These are phyloP conservation scores for Lactarius akahatsu DNA, from an alignment of 768 basidiomycete species.

Conservation along the genomic window DNA sequence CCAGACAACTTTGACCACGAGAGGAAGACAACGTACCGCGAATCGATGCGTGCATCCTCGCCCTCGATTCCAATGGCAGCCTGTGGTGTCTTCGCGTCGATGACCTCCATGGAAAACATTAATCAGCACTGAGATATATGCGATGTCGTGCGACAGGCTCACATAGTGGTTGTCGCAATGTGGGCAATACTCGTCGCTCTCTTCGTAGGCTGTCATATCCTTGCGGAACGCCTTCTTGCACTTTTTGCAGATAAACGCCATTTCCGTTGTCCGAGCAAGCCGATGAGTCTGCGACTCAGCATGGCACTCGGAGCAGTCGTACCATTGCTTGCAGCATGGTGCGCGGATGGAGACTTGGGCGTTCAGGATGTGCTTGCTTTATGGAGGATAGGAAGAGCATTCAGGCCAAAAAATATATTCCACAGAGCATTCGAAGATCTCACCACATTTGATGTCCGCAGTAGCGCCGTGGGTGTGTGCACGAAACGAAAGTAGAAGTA, in stretches of 20 bases:
- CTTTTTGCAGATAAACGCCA: conserved; percentile 83
- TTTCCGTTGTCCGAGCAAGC: conserved; percentile 76
- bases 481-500: background rate
- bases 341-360: conserved; percentile 95
- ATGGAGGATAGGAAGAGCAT: background rate
- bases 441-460: conserved; percentile 3
- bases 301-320: conserved; percentile 95
- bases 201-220: conserved; percentile 89
- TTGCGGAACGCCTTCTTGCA: conserved; percentile 97
- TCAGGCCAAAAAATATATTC: too few relatives aligned
- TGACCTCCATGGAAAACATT: conserved; percentile 53
- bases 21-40: conserved; percentile 54
- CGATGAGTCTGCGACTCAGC: conserved; percentile 75
- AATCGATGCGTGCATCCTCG: conserved; percentile 85
- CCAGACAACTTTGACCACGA: background rate
- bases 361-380: conserved; percentile 93
- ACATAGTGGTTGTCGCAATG: conserved; percentile 99
- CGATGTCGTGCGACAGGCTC: conserved; percentile 35
- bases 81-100: conserved; percentile 90
- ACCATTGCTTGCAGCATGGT: conserved; percentile 98
- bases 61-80: conserved; percentile 85
- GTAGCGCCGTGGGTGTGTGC: background rate
- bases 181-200: conserved; percentile 97
- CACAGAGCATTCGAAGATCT: background rate
- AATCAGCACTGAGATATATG: background rate